Evolutionary conservation across 495 filamentous ascomycete genomes (phyloP).

Genomic region (Platismatia glauca): DNA sequence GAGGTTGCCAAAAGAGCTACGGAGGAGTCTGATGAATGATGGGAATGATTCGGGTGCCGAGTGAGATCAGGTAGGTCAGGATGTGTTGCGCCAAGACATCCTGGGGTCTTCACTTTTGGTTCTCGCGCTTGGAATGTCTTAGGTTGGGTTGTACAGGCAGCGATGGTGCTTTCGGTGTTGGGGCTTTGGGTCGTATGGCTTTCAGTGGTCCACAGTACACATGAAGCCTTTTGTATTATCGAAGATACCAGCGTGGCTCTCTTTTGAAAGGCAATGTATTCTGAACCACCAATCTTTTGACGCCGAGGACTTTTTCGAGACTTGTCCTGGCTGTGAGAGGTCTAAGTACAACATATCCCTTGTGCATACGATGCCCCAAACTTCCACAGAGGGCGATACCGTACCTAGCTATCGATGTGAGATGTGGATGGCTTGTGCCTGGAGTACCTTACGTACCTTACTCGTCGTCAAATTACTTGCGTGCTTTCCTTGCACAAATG

Average conservation of each 20-base stretch:
- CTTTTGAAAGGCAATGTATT: not conserved
- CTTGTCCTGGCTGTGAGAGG: not conserved
- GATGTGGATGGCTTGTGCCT: too few species aligned
- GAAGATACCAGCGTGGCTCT: not conserved
- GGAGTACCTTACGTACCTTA: too few species aligned
- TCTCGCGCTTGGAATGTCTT: not conserved
- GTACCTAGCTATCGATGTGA: too few species aligned
- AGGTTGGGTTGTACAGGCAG: not conserved
- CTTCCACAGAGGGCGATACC: too few species aligned
- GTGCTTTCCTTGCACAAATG: too few species aligned
- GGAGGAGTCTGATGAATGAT: constrained; percentile 20
- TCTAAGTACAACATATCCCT: too few species aligned
- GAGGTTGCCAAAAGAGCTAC: constrained; percentile 32
- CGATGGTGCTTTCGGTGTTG: not conserved
- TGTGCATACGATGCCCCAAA: too few species aligned
- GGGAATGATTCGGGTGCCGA: not conserved
- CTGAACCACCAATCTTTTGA: not conserved
- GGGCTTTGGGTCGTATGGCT: not conserved
- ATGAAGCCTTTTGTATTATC: not conserved
- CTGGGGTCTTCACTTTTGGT: not conserved
- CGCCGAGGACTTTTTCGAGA: not conserved
- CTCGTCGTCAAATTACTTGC: too few species aligned
- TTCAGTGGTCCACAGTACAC: not conserved
- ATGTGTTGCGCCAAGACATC: constrained; percentile 30
- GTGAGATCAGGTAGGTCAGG: constrained; percentile 27